Base-by-base conservation (phyloP, 805 yeast species). In the Candida wancherniae region DNA sequence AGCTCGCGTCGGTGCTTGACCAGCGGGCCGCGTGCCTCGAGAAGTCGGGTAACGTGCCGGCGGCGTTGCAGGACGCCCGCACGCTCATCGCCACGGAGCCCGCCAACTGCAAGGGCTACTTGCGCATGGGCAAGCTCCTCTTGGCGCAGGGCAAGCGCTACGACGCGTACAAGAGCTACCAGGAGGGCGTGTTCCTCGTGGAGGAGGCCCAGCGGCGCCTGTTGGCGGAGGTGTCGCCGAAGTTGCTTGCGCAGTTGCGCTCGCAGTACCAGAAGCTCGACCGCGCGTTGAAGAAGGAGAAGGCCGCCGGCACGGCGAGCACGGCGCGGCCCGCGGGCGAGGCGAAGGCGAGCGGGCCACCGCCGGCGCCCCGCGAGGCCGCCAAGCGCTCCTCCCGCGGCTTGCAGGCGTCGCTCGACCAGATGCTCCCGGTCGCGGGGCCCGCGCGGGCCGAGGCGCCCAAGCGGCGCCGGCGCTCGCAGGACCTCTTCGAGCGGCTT, bases 11-110 rank as follows among this genome's bases (percentile, higher is more conserved):
- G 1, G 35, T 62, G 5, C 44, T 63, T 8, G 79, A 73, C 39
- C 68, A 63, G 33, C 44, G 76, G 12, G 73, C 77, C 1, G 78
- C 78, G 2, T 61, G 73, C 2, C 59, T 50, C 44, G 71, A 69
- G 36, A 71, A 69, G 37, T 37, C 71, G 30, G 45, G 53, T 10
- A 28, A 50, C 4, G 46, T 44, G 0, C 39, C 42, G 7, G 16
- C 19, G 17, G 71, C 76, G 0, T 49, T 61, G 17, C 36, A 39
- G 15, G 76, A 71, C 33, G 68, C 68, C 0, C 42, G 52, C 18
- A 40, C 33, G 20, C 40, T 69, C 24, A 44, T 66, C 3, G 36
- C 38, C 9, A 12, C 58, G 3, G 73, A 70, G 20, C 76, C 75
- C 0, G 42, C 63, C 15, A 57, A 69, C 11, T 68, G 73, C 47